These are phyloP conservation scores for Lobosporangium transversale DNA, from an alignment of 192 early-diverging fungal species.

Conservation along the genomic window DNA sequence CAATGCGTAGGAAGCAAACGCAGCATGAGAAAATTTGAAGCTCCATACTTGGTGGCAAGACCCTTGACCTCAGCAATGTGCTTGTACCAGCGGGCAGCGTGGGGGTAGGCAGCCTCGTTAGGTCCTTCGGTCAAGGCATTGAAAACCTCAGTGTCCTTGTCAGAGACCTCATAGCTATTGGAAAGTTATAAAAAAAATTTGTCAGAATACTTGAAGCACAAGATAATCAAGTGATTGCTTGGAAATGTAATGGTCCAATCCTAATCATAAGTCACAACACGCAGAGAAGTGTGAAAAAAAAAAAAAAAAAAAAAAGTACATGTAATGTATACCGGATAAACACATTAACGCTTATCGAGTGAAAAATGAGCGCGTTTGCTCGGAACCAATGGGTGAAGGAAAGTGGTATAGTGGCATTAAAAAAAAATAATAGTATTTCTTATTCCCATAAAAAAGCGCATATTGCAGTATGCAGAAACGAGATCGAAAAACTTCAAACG, in stretches of 20 bases:
- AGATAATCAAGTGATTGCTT: too few species aligned
- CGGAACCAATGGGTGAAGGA: too few species aligned
- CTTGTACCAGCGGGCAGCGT: conserved; percentile 95
- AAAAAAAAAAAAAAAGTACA: neutral
- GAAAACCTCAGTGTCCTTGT: conserved; percentile 91
- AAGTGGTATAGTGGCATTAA: neutral
- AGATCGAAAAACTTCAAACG: too few species aligned
- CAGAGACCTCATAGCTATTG: conserved; percentile 74
- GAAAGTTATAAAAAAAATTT: neutral
- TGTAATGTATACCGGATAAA: neutral
- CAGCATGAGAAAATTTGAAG: neutral
- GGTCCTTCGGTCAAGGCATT: conserved; percentile 79
- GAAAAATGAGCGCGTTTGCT: too few species aligned
- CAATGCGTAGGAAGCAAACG: neutral
- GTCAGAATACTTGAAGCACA: too few species aligned
- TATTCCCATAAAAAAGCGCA: neutral
- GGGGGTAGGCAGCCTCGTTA: conserved; percentile 78
- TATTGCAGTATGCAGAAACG: too few species aligned
- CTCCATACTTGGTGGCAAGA: conserved; percentile 64
- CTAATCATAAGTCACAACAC: neutral
- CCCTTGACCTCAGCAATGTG: conserved; percentile 79
- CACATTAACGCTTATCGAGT: conserved; percentile 1
- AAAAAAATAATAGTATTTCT: neutral
- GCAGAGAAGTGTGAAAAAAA: neutral
- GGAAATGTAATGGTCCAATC: conserved; percentile 1